These are phyloP conservation scores for Cymbopogon citratus DNA, from an alignment of 176 grass and related monocot genomes.

Conservation along the genomic window DNA sequence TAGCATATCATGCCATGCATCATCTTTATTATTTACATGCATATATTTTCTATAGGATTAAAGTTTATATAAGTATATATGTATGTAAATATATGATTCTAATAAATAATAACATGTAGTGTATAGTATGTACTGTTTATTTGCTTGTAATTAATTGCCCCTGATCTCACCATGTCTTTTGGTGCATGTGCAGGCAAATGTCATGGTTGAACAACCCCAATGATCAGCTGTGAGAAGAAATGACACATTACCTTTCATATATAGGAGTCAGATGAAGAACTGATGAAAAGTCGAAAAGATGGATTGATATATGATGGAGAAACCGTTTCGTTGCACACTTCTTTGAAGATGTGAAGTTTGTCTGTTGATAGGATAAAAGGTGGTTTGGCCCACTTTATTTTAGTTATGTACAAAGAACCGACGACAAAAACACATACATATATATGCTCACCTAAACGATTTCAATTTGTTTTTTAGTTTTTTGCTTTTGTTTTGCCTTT, in stretches of 20 bases:
- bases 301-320: not conserved
- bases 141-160: not conserved
- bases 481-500: not conserved
- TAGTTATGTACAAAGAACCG: constrained; percentile 41
- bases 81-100: not conserved
- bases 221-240: constrained; percentile 14
- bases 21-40: not conserved
- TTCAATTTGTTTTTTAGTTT: constrained; percentile 20
- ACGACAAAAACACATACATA: constrained; percentile 7
- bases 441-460: constrained; percentile 27
- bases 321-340: constrained; percentile 1
- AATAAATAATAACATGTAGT: not conserved
- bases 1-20: not conserved
- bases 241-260: constrained; percentile 9
- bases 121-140: not conserved
- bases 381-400: constrained; percentile 8
- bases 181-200: constrained; percentile 52
- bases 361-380: constrained; percentile 37
- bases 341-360: constrained; percentile 35
- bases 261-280: constrained; percentile 18
- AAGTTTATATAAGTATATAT: not conserved
- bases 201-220: constrained; percentile 47
- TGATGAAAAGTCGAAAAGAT: not conserved
- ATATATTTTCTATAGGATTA: not conserved
- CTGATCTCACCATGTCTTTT: not conserved